Evolutionary conservation across 2,329 filamentous ascomycete genomes (phyloP).

Genomic region (Thielaviopsis populi): DNA sequence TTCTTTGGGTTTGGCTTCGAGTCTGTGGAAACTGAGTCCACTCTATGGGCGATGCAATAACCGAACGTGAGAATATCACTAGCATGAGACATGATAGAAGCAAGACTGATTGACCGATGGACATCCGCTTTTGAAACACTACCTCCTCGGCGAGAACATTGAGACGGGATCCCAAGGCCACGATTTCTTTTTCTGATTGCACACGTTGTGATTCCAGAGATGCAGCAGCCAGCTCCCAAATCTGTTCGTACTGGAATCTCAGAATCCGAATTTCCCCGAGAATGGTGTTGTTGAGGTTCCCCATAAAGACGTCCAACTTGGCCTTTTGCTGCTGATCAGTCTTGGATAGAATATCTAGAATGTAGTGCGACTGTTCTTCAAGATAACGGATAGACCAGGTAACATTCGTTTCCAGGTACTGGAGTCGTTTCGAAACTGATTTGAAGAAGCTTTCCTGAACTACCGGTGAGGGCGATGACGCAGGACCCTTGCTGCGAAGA

Average conservation of each 20-base stretch:
- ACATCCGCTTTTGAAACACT: conserved; percentile 75
- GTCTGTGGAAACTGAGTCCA: background rate
- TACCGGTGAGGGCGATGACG: conserved; percentile 49
- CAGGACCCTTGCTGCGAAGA: background rate
- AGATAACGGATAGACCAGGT: conserved; percentile 91
- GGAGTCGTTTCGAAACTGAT: conserved; percentile 80
- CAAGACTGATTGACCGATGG: conserved; percentile 77
- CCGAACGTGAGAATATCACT: conserved; percentile 56
- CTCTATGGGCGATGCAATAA: conserved; percentile 12
- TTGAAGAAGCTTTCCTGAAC: conserved; percentile 98
- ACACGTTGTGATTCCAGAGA: conserved; percentile 81
- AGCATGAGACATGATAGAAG: conserved; percentile 75
- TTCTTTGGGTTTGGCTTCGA: background rate
- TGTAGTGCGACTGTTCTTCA: conserved; percentile 81
- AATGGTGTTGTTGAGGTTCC: conserved; percentile 75
- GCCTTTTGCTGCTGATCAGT: conserved; percentile 75
- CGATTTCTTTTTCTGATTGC: conserved; percentile 66
- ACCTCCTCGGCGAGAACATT: conserved; percentile 90
- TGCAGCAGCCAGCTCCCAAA: conserved; percentile 91
- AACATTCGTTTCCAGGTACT: conserved; percentile 81
- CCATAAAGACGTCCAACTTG: conserved; percentile 71
- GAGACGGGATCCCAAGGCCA: conserved; percentile 65
- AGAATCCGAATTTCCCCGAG: conserved; percentile 64
- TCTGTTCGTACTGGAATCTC: conserved; percentile 78
- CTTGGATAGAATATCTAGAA: conserved; percentile 72